phyloP scores from a whole-genome alignment of 2,329 filamentous ascomycete genomes.

The Bertia moriformis region DNA sequence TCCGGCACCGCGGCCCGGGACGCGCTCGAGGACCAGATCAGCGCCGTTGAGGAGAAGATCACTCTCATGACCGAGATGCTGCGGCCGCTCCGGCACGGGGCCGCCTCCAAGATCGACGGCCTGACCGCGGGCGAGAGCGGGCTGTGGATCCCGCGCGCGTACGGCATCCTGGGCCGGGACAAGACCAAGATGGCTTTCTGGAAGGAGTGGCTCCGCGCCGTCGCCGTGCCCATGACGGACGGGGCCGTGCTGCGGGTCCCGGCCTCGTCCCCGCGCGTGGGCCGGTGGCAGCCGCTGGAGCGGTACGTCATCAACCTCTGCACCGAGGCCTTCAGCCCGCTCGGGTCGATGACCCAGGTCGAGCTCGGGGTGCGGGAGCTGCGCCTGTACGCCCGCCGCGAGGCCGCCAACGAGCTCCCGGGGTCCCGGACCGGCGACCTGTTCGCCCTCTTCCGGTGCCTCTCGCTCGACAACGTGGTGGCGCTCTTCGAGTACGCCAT shows the following conservation, averaged over 20 bases:
- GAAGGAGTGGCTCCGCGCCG: constrained; percentile 94
- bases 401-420: constrained; percentile 83
- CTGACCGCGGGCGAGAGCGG: constrained; percentile 89
- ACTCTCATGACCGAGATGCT: constrained; percentile 90
- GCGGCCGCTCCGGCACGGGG: constrained; percentile 79
- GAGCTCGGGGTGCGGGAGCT: constrained; percentile 82
- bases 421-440: constrained; percentile 83
- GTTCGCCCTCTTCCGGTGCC: constrained; percentile 77
- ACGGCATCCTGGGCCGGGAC: constrained; percentile 81
- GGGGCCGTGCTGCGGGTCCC: constrained; percentile 71
- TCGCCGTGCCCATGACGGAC: constrained; percentile 91
- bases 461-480: constrained; percentile 85
- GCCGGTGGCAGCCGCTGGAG: constrained; percentile 90
- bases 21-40: constrained; percentile 81
- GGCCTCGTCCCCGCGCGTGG: constrained; percentile 74
- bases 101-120: constrained; percentile 92
- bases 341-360: constrained; percentile 88
- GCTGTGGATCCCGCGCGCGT: constrained; percentile 87
- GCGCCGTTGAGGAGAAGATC: constrained; percentile 92
- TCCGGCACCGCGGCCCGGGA: constrained; percentile 75
- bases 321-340: constrained; percentile 81
- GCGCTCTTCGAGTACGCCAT: constrained; percentile 86
- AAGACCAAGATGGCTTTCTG: constrained; percentile 75
- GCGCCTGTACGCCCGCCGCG: constrained; percentile 80
- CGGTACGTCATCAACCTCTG: constrained; percentile 94